A percentile compares a stretch with the other conserved stretches of the same genome.
These are phyloP conservation scores for Apiotrichum porosum DNA, from an alignment of 1,284 basidiomycete genomes.

Conservation along the genomic window DNA sequence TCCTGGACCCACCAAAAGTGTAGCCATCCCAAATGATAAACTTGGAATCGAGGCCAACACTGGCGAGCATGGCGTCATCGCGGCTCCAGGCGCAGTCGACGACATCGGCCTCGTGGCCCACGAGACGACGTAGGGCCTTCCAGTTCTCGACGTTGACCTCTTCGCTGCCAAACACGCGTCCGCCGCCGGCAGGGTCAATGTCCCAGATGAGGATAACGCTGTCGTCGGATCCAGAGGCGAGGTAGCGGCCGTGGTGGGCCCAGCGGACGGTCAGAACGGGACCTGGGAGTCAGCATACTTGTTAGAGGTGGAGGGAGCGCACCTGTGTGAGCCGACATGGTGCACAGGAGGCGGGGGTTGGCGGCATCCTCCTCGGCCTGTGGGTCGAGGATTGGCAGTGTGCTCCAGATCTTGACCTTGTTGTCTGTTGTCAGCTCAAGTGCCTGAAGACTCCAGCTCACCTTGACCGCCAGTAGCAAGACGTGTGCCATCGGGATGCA, in stretches of 20 bases:
- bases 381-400: constrained; percentile 77
- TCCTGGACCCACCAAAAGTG: constrained; percentile 61
- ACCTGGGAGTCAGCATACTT: constrained; percentile 48
- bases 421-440: constrained; percentile 56
- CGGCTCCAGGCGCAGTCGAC: constrained; percentile 94
- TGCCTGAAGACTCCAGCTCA: constrained; percentile 18
- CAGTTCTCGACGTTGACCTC: constrained; percentile 96
- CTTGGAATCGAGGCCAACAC: constrained; percentile 86
- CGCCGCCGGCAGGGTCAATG: constrained; percentile 75
- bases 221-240: constrained; percentile 96
- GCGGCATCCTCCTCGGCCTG: constrained; percentile 67
- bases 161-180: constrained; percentile 85
- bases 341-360: constrained; percentile 82
- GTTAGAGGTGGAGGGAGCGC: constrained; percentile 5
- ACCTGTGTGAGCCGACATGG: constrained; percentile 86
- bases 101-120: constrained; percentile 95
- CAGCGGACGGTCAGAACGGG: constrained; percentile 92
- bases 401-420: constrained; percentile 96
- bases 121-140: constrained; percentile 85
- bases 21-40: constrained; percentile 89
- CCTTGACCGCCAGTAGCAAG: constrained; percentile 89
- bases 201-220: constrained; percentile 96
- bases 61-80: constrained; percentile 84
- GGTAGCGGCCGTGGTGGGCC: constrained; percentile 88
- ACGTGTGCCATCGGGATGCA: constrained; percentile 92